Percentiles rank a stretch among this genome's conserved stretches.
Conservation (phyloP, 2,329 filamentous ascomycete genomes). For the Diaporthe nobilis region DNA sequence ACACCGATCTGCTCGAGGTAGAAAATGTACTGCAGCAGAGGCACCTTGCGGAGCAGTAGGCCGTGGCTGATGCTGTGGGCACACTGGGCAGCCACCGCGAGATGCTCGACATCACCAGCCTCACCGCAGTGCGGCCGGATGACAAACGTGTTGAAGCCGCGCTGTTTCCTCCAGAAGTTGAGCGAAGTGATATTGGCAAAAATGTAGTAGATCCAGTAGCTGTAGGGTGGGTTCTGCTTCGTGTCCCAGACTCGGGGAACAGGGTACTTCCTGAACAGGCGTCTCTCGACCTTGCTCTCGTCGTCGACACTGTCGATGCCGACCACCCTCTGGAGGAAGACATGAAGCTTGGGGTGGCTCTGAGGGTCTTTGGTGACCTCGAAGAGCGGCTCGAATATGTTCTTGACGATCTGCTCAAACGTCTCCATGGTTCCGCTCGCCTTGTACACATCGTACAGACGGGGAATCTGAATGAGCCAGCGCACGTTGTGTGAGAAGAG, state of each 20-base stretch:
- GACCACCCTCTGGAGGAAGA: conserved; percentile 95
- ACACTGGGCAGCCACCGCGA: conserved; percentile 91
- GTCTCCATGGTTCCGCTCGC: conserved; percentile 87
- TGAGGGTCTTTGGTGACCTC: conserved; percentile 91
- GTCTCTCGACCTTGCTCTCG: conserved; percentile 95
- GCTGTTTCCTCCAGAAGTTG: conserved; percentile 90
- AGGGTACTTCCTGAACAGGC: conserved; percentile 96
- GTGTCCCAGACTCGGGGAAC: conserved; percentile 90
- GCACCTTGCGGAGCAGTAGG: conserved; percentile 91
- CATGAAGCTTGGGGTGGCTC: conserved; percentile 91
- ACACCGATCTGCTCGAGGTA: conserved; percentile 98
- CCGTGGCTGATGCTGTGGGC: conserved; percentile 98
- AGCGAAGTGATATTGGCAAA: conserved; percentile 95
- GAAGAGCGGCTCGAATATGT: conserved; percentile 94
- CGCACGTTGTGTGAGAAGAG: conserved; percentile 97
- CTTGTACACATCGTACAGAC: conserved; percentile 97
- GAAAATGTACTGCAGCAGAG: conserved; percentile 95
- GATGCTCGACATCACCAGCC: conserved; percentile 95
- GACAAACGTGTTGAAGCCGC: conserved; percentile 96
- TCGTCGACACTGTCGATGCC: conserved; percentile 98
- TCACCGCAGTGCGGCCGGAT: conserved; percentile 96
- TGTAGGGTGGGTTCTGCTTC: conserved; percentile 97
- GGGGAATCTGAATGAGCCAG: conserved; percentile 96
- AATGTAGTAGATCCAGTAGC: conserved; percentile 98
- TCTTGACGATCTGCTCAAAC: conserved; percentile 91